Base-by-base conservation (phyloP, 352 stramenopile genomes). In the Globisporangium echinulatum region DNA sequence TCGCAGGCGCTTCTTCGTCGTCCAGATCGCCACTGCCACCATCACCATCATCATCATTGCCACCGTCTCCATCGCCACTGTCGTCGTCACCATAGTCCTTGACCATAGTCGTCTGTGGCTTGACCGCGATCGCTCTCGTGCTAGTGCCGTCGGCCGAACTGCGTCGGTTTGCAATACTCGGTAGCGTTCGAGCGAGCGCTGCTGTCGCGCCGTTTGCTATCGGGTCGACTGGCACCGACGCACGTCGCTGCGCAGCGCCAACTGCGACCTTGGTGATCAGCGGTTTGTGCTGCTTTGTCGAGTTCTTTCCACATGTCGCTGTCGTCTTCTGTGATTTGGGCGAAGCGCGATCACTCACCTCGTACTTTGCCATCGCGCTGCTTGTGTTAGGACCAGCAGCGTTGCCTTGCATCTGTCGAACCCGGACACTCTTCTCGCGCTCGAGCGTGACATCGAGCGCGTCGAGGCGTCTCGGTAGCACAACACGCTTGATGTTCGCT, bases 371-470 rank as follows among this genome's bases (percentile, higher is more conserved):
- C 25, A 33, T 33, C 25, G 25, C 25, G n/a, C 43, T 52, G 37
- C 8, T 53, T 66, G 50, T 1, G 25, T 33, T 33, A 33, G 25
- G 25, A 33, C 52, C 56, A 56, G 2, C 19, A 39, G 14, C 51
- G 48, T 33, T 51, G n/a, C 54, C 56, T 50, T 54, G 52, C 13
- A 39, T 49, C 15, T 10, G 38, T 10, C 63, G 63, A 43, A 33
- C 0, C 38, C 46, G 58, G 43, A 49, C 3, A 10, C 44, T 49
- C n/a, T 66, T 69, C 1, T 70, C 67, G 43, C 67, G 72, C 37
- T 67, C 72, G 25, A 72, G 56, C 9, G 58, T 67, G 47, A 72
- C 58, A 37, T 66, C 72, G 25, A 76, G 74, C 5, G 67, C 54
- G n/a, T 54, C 43, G 7, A 59, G 58, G 25, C 49, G 58, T 49